phyloP scores from a whole-genome alignment of 305 asterid species.

The Solanum hybrid region DNA sequence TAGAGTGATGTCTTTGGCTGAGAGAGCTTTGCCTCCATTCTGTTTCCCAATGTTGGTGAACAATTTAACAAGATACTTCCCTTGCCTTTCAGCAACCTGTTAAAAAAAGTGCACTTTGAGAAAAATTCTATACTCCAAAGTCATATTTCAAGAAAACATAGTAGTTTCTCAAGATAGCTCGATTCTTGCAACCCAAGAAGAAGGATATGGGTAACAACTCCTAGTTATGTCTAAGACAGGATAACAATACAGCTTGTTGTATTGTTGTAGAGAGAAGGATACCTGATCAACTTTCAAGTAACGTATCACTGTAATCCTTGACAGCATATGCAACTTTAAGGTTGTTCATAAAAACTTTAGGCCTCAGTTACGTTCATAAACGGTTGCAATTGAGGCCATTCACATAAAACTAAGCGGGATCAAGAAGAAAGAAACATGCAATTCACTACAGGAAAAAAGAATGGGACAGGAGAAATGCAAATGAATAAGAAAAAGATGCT shows the following conservation, averaged over 20 bases:
- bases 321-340: not conserved
- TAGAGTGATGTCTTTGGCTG: slow-evolving; percentile 39
- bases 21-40: slow-evolving; percentile 53
- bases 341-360: not conserved
- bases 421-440: not conserved
- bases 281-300: not conserved
- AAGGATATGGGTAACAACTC: not conserved
- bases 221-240: not conserved
- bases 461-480: not conserved
- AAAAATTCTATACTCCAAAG: not conserved
- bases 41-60: slow-evolving; percentile 44
- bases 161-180: not conserved
- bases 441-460: not conserved
- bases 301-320: not conserved
- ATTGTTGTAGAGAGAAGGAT: not conserved
- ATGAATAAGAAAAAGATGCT: not conserved
- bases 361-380: not conserved
- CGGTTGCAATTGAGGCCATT: not conserved
- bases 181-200: not conserved
- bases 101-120: not conserved
- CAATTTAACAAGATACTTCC: slow-evolving; percentile 65
- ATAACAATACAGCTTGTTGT: not conserved
- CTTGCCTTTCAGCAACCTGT: slow-evolving; percentile 86
- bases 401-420: not conserved
- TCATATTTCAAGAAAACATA: not conserved